Percentiles rank a stretch among this genome's conserved stretches.
Evolutionary conservation across 352 stramenopile species (phyloP).

Genomic region (Pythium apleroticum): DNA sequence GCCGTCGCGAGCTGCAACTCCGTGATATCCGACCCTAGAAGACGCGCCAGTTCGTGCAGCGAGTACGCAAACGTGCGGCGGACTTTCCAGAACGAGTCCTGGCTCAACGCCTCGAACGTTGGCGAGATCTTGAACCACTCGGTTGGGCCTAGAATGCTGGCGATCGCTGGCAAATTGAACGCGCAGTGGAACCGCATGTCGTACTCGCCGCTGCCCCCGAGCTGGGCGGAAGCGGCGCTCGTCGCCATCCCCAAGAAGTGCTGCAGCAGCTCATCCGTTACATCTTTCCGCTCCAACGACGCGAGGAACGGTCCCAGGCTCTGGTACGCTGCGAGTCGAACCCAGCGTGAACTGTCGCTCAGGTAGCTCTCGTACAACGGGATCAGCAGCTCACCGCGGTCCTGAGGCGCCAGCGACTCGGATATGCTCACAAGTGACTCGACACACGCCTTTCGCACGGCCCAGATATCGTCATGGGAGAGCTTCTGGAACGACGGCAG

Average conservation of each 20-base stretch:
- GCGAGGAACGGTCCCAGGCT: conserved; percentile 75
- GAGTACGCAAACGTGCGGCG: conserved; percentile 91
- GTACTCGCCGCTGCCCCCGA: conserved; percentile 72
- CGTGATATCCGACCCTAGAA: conserved; percentile 80
- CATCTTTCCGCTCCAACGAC: conserved; percentile 81
- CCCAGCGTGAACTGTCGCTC: conserved; percentile 90
- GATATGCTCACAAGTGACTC: conserved; percentile 90
- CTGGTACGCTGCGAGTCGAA: conserved; percentile 94
- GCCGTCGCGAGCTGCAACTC: conserved; percentile 76
- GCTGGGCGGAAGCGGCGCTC: conserved; percentile 43
- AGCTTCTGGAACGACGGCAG: conserved; percentile 91
- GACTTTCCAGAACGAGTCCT: conserved; percentile 89
- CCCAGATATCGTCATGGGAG: conserved; percentile 93
- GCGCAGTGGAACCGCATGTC: conserved; percentile 93
- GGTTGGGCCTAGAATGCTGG: conserved; percentile 65
- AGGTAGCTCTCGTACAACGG: conserved; percentile 90
- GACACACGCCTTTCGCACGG: conserved; percentile 91
- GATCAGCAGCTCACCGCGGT: conserved; percentile 81
- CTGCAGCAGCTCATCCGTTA: conserved; percentile 75
- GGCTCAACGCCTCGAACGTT: conserved; percentile 79
- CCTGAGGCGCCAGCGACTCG: conserved; percentile 68
- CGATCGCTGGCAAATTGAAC: conserved; percentile 90
- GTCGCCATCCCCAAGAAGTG: conserved; percentile 88
- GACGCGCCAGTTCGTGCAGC: conserved; percentile 85
- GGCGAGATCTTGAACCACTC: conserved; percentile 79